Conservation (phyloP, 2,329 filamentous ascomycete genomes). For the Cladosporium sp. region DNA sequence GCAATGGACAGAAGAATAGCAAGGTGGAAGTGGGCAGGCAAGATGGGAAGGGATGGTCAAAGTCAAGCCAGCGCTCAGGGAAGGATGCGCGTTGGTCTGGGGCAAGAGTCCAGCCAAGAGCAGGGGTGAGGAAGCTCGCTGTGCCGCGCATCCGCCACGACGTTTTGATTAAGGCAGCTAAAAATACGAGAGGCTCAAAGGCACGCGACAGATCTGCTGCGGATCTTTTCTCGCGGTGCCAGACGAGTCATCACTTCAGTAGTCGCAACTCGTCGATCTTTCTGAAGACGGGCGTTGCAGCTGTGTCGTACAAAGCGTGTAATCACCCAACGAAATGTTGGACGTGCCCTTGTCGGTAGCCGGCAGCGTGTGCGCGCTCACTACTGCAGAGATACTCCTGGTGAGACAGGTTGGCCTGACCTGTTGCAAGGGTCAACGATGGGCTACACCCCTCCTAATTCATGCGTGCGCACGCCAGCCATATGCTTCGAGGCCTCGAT, state of each 20-base stretch:
- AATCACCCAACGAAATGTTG: background rate
- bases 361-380: background rate
- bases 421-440: background rate
- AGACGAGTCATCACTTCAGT: too few species aligned
- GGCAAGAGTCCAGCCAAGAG: background rate
- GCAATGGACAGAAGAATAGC: background rate
- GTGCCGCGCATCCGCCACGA: slow-evolving; percentile 1
- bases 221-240: background rate
- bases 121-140: background rate
- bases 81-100: slow-evolving; percentile 1
- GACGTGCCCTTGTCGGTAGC: background rate
- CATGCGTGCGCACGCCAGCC: too few species aligned
- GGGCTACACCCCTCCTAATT: background rate
- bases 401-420: background rate
- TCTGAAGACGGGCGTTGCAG: too few species aligned
- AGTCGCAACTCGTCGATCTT: too few species aligned
- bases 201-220: background rate
- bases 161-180: background rate
- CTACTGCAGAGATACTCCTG: background rate
- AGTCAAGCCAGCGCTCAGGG: background rate
- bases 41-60: slow-evolving; percentile 5
- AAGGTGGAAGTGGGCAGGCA: background rate
- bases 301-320: background rate
- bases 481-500: too few species aligned
- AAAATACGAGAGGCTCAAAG: background rate